Base-by-base conservation (phyloP, 2,329 filamentous ascomycete species). In the Pseudogymnoascus sp. region DNA sequence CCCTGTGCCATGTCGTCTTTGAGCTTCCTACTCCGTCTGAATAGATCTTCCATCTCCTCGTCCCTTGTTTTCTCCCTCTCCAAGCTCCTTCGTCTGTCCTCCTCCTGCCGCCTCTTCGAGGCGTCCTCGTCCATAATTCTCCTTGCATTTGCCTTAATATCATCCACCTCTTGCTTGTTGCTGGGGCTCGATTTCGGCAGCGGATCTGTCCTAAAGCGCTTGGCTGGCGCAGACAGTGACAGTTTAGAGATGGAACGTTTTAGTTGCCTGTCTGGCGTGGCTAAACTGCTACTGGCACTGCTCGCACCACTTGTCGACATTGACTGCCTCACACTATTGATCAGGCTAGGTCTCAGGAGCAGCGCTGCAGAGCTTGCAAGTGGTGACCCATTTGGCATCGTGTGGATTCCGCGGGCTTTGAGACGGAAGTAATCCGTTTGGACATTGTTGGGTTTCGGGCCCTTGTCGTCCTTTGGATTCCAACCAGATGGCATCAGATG, bases 341-440 rank as follows among this genome's bases (percentile, higher is more conserved):
- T 72, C 68, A 39, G 69, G 68, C 8, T 69, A 70, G 4, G 64
- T 60, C 62, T 71, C 71, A 69, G 62, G 19, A 66, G 41, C 5
- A 65, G 69, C 11, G 68, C 69, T 4, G 66, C 72, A 14, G 71
- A 69, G 28, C 38, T 68, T 19, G 72, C 71, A 39, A 73, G 63
- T 39, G 71, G 68, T 8, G 66, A 67, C 11, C 72, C 71, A 60
- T 71, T 63, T 11, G 67, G 67, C 16, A 72, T 64, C 28, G 70
- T 73, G 2, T 62, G 64, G 7, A 74, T 72, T 2, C 72, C 72
- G 45, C 72, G 67, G 9, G 72, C 72, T 65, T 74, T 73, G 12
- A 74, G 63, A 19, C 72, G 68, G 60, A 73, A 74, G 61, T 74
- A 74, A 62, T 74, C 72, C 3, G 71, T 73, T 38, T 71, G 65